Percentiles rank a stretch among this genome's conserved stretches.
Evolutionary conservation across 2,329 filamentous ascomycete genomes (phyloP).

Genomic region (Claviceps sorghi): DNA sequence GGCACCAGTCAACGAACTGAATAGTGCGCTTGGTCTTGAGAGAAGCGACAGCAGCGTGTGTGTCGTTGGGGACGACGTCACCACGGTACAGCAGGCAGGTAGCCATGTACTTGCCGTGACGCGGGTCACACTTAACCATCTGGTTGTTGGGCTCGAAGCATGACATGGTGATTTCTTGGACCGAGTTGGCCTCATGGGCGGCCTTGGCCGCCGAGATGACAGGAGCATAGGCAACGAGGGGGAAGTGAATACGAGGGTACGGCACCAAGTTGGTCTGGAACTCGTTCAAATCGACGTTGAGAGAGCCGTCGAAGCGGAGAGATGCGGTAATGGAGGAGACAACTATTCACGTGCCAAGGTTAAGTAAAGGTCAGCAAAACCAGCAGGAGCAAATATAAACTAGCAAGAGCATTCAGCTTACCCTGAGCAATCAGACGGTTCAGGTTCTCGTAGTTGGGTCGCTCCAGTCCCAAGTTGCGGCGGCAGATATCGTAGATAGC

Average conservation of each 20-base stretch:
- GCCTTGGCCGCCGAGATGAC: constrained; percentile 92
- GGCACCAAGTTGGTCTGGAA: constrained; percentile 99
- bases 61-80: constrained; percentile 94
- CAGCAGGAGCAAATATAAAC: neutral
- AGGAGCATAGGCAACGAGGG: constrained; percentile 88
- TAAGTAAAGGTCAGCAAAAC: neutral
- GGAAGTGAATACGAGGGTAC: constrained; percentile 98
- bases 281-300: constrained; percentile 98
- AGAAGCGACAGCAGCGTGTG: constrained; percentile 79
- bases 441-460: constrained; percentile 95
- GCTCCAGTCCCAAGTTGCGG: constrained; percentile 91
- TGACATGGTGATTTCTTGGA: constrained; percentile 95
- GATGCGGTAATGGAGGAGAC: constrained; percentile 97
- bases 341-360: constrained; percentile 36
- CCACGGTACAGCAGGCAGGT: constrained; percentile 96
- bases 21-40: constrained; percentile 99
- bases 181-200: constrained; percentile 93
- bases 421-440: constrained; percentile 97
- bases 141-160: constrained; percentile 99
- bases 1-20: constrained; percentile 99
- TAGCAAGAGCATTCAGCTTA: constrained; percentile 32
- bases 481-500: constrained; percentile 99
- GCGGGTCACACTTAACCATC: constrained; percentile 99
- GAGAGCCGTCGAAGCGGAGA: constrained; percentile 93
- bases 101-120: constrained; percentile 99